A percentile compares a stretch with the other conserved stretches of the same genome.
Evolutionary conservation across 345 rosid genomes (phyloP).

Genomic region (Eucalyptus globulus): DNA sequence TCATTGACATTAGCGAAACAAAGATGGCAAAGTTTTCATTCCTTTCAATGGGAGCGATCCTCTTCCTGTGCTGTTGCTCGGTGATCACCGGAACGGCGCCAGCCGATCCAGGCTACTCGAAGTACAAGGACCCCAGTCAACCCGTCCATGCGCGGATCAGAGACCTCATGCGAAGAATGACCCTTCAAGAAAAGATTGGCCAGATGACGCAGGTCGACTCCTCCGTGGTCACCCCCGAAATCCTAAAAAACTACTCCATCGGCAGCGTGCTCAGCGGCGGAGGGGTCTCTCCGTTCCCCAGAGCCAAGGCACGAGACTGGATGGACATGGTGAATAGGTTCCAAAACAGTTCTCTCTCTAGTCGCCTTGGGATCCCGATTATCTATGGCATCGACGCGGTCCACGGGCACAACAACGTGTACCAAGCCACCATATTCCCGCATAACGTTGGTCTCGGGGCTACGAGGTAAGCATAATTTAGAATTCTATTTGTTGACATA

Average conservation of each 20-base stretch:
- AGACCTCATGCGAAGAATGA: slow-evolving; percentile 20
- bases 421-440: slow-evolving; percentile 32
- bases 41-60: not conserved
- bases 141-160: not conserved
- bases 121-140: slow-evolving; percentile 12
- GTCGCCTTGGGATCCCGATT: slow-evolving; percentile 70
- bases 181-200: slow-evolving; percentile 22
- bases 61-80: not conserved
- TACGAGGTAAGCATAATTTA: slow-evolving; percentile 37
- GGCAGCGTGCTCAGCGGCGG: slow-evolving; percentile 71
- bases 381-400: slow-evolving; percentile 62
- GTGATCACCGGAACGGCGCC: not conserved
- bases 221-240: slow-evolving; percentile 3
- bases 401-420: slow-evolving; percentile 42
- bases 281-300: slow-evolving; percentile 28
- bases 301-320: slow-evolving; percentile 34
- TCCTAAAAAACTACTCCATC: slow-evolving; percentile 49
- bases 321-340: slow-evolving; percentile 18
- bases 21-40: not conserved
- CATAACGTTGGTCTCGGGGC: slow-evolving; percentile 46
- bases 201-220: slow-evolving; percentile 28
- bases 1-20: not conserved
- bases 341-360: slow-evolving; percentile 44
- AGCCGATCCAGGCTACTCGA: not conserved
- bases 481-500: not conserved